phyloP scores from a whole-genome alignment of 2,329 filamentous ascomycete species.

The Penicillium occitanis region DNA sequence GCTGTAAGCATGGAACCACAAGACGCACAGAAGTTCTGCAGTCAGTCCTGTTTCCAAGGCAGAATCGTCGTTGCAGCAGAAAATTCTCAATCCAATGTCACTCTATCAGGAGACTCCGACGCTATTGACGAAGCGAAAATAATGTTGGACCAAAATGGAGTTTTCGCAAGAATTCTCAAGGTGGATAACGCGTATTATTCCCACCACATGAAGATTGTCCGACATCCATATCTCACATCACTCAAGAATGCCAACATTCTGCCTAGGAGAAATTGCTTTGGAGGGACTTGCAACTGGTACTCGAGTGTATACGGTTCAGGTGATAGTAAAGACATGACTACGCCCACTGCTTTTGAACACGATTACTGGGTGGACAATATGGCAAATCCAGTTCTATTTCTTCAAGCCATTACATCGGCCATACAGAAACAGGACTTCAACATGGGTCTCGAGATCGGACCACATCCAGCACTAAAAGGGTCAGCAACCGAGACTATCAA shows the following conservation, averaged over 20 bases:
- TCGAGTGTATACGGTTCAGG: conserved; percentile 11
- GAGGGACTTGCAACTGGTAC: conserved; percentile 15
- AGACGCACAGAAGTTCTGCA: conserved; percentile 36
- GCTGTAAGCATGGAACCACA: conserved; percentile 44
- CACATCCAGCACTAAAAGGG: conserved; percentile 34
- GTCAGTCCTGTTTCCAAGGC: conserved; percentile 29
- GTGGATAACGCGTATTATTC: conserved; percentile 45
- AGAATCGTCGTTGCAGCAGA: conserved; percentile 35
- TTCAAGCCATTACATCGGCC: conserved; percentile 26
- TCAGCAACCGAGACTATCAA: conserved; percentile 26
- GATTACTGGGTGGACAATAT: conserved; percentile 41
- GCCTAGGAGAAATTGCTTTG: background rate
- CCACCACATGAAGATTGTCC: conserved; percentile 39
- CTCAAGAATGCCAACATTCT: conserved; percentile 20
- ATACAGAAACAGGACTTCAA: conserved; percentile 18
- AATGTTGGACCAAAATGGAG: conserved; percentile 26
- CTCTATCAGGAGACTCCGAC: conserved; percentile 46
- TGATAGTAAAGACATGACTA: conserved; percentile 27
- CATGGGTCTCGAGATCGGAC: conserved; percentile 32
- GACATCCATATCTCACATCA: conserved; percentile 32
- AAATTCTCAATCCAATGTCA: conserved; percentile 47
- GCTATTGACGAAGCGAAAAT: conserved; percentile 35
- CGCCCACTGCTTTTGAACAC: conserved; percentile 9
- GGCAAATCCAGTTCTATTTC: conserved; percentile 35
- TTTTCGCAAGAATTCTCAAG: conserved; percentile 36